Percentiles rank a stretch among this genome's conserved stretches.
phyloP scores from a whole-genome alignment of 176 grass and related monocot genomes.

The Oryza glumipatula region DNA sequence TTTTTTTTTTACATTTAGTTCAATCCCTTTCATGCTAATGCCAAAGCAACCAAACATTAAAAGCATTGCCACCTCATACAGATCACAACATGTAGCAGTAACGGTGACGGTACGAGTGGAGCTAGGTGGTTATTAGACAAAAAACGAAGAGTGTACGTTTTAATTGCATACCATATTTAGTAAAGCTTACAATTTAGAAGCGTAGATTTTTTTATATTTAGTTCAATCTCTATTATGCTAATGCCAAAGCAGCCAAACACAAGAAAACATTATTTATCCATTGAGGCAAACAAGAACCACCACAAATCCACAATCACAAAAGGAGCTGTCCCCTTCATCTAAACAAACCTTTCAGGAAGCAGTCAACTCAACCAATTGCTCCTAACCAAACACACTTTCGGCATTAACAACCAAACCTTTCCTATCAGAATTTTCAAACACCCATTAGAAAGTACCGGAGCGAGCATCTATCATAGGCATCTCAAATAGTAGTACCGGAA shows the following conservation, averaged over 20 bases:
- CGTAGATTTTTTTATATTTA: background rate
- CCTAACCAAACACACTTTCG: background rate
- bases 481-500: background rate
- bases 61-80: background rate
- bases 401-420: background rate
- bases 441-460: background rate
- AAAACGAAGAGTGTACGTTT: background rate
- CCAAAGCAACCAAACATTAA: background rate
- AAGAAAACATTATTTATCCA: background rate
- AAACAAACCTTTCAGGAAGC: background rate
- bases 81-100: background rate
- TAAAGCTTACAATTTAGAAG: background rate
- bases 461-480: background rate
- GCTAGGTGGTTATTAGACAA: background rate
- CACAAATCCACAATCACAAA: background rate
- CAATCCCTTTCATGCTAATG: background rate
- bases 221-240: background rate
- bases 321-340: background rate
- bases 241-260: background rate
- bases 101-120: background rate
- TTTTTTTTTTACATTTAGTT: background rate
- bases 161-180: background rate
- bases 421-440: background rate
- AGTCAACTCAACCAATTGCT: background rate
- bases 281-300: background rate